Base-by-base conservation (phyloP, 164 flowering plant genomes). In the Paratinospora sagittata region DNA sequence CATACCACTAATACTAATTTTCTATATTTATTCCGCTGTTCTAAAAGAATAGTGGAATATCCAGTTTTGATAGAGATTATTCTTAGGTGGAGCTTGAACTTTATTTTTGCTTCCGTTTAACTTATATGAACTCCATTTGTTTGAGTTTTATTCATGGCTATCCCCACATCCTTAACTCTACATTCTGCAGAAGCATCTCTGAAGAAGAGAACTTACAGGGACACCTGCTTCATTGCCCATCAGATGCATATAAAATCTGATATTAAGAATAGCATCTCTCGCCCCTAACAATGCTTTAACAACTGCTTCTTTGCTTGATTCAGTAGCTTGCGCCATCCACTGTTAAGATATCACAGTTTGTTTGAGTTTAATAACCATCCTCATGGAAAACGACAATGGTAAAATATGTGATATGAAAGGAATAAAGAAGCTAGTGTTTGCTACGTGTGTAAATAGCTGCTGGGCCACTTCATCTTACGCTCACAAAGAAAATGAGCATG, bases 161-260 rank as follows among this genome's bases (percentile, higher is more conserved):
- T 0, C 14, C 14, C 47, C 47, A 43, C 47, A 43, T 43, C 12
- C 47, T 30, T 1, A 43, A 43, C 14, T 21, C 17, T 23, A 55
- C 6, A 55, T 55, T n/a, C 6, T n/a, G 10, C 9, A n/a, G 61
- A 55, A 55, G 61, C 16, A 47, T 47, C 19, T 47, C 19, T 47
- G 55, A 67, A 69, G 52, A 57, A 60, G 52, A 76, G 65, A 72
- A 83, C 90, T 19, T 83, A 96, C 99, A 66, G 98, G 99, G 39
- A 91, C 81, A 52, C 98, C 93, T 19, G 98, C 97, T 78, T 87
- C 92, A 75, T 89, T 84, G 16, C 99, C 99, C 99, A 96, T 91
- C 76, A 67, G 80, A 30, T 85, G 91, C 97, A 96, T 88, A 69
- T 82, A 84, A 81, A 57, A 60, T 82, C 99, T 85, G 76, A 93